Base-by-base conservation (phyloP, 371 early-diverging fungal species). In the Mortierella sp. region DNA sequence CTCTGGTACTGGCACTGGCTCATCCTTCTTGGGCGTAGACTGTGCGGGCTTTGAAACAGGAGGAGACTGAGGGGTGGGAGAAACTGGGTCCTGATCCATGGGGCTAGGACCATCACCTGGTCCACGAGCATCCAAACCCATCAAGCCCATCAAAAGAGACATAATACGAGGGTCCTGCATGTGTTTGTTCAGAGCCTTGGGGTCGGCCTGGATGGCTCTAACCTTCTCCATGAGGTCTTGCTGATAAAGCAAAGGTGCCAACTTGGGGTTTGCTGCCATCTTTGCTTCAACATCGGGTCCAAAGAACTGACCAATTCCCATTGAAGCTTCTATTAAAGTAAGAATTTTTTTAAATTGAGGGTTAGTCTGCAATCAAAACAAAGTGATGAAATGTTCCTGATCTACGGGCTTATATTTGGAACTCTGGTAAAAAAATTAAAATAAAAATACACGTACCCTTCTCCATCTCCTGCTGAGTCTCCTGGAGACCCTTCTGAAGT, bases 181-280 rank as follows among this genome's bases (percentile, higher is more conserved):
- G 66, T 88, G 82, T 82, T 85, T 77, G 61, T 80, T 78, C 64
- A 90, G 60, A 26, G 67, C 79, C 57, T 84, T 84, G 23, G 90
- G 90, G 76, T 95, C 89, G 26, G 78, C 74, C 75, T 92, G 90
- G 79, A 95, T 91, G 31, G 88, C 88, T 28, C 85, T 67, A 62
- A 96, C 82, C 75, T 91, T 94, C 34, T 78, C 76, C 62, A 93
- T 80, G 66, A 90, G 88, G 78, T 93, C 93, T 42, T 92, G 92
- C 65, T 96, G 90, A 12, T 93, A 80, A 42, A 96, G 84, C 71
- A 84, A 85, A 23, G 88, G 84, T 2, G 91, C 81, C 35, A 92
- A 82, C 81, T 93, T 90, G 26, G 96, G 95, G 86, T 95, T 93
- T 49, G 85, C 76, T 1, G 93, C 92, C 63, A 96, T 93, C 85